Percentiles rank a stretch among this genome's conserved stretches.
phyloP scores from a whole-genome alignment of 208 protist genomes.

The Balamuthia mandrillaris region DNA sequence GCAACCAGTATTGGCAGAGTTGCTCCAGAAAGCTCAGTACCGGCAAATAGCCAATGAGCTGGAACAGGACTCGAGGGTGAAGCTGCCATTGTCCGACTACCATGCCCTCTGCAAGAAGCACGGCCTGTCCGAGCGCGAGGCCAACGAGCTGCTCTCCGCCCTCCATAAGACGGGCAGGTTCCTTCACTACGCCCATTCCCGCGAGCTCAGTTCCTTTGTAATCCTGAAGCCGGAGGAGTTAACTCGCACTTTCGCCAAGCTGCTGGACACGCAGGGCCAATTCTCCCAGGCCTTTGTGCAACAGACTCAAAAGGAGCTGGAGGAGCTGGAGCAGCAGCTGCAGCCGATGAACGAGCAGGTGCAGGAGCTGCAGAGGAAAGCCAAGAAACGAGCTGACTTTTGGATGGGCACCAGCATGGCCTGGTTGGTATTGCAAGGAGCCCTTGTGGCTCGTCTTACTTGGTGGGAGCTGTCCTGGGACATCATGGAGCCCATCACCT shows the following conservation, averaged over 20 bases:
- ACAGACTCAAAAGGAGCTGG: neutral
- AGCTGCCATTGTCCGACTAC: neutral
- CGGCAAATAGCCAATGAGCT: neutral
- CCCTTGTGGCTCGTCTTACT: slow-evolving; percentile 36
- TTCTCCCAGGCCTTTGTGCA: neutral
- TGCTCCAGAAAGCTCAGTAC: neutral
- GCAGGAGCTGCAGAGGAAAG: neutral
- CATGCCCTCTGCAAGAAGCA: neutral
- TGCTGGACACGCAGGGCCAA: neutral
- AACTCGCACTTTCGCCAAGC: neutral
- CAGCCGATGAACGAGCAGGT: neutral
- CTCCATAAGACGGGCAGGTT: neutral
- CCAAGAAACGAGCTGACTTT: neutral
- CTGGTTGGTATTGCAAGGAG: neutral
- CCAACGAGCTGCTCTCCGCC: neutral
- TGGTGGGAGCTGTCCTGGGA: slow-evolving; percentile 57
- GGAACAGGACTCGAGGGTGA: neutral
- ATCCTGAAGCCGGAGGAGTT: neutral
- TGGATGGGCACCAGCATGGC: neutral
- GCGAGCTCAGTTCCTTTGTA: neutral
- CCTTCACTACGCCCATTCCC: neutral
- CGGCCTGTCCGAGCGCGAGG: neutral
- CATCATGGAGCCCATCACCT: slow-evolving; percentile 48
- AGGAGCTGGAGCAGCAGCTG: neutral
- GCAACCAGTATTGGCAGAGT: no score